Base-by-base conservation (phyloP, 768 basidiomycete genomes). In the Lentinula guzmanii region DNA sequence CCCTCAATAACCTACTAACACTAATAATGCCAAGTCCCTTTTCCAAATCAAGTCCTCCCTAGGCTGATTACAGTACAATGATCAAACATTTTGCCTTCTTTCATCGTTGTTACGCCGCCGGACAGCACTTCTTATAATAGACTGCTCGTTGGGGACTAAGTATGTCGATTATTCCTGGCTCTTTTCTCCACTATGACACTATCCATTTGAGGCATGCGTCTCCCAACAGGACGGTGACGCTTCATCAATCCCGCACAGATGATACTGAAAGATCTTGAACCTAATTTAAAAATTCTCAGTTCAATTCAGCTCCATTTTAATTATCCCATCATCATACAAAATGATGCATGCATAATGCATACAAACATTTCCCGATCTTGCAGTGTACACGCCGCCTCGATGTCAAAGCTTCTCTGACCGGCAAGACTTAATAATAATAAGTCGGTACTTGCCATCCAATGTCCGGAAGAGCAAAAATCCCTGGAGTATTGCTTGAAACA, bases 291-390 rank as follows among this genome's bases (percentile, higher is more conserved):
- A 39, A 39, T 39, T 2, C 13, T 4, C 28, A 28, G 37, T 39
- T 39, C 37, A 39, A 76, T 77, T 72, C 72, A 9, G 31, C 34
- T 61, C 60, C 70, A 48, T 65, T 67, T 48, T 66, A 75, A 75
- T 73, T 67, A 69, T 69, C 58, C 52, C 56, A 64, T 41, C 46
- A n/a, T 60, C 21, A 53, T 35, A 54, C 61, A n/a, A 24, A 43
- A 18, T 48, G 46, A 48, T 48, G 21, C 46, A 48, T 48, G 21
- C 16, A 24, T 48, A 48, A 24, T 24, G 13, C 13, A 13, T 43
- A 48, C n/a, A 48, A 48, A 21, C 60, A 16, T 41, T 57, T 48
- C 43, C 48, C 33, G 39, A 52, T 58, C 64, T 28, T 28, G 28
- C 3, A 28, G 28, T 28, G 28, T 53, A 42, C 53, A 55, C 55